Evolutionary conservation across 2,329 filamentous ascomycete genomes (phyloP), one percentile per base, ranked within the genome.

Genomic region (Aspergillus phoenicis): DNA sequence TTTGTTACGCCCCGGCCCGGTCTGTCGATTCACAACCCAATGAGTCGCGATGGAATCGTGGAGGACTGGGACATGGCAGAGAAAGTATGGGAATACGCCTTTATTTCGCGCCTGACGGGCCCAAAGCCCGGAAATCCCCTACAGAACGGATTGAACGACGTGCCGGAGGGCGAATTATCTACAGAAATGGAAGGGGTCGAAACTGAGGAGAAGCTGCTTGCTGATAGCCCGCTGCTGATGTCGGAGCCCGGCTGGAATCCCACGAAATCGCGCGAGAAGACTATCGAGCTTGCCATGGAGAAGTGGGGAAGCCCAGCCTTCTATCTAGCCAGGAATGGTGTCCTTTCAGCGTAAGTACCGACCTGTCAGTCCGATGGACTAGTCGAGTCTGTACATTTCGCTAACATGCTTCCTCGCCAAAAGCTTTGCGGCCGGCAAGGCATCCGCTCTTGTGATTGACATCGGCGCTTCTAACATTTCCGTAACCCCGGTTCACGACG

Each of bases 231-330:
- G 7, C 81, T 99, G 62, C 83, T 99, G 61, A 89, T 99, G 86
- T 97, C 92, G 0, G 95, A 99, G 78, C 91, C 93, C 13, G 90
- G 91, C 10, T 98, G 94, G 93, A 98, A 97, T 78, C 85, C 88
- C 26, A 78, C 86, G 47, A 97, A 97, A 81, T 87, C 90, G 62
- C 85, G 96, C 62, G 95, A 99, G 80, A 96, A 95, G 85, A 89
- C 90, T 43, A 94, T 97, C 71, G 95, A 99, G 80, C 88, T 98
- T 64, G 93, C 92, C 62, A 97, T 99, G 89, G 95, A 99, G 83
- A 91, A 88, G 73, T 99, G 95, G 93, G 93, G 92, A 28, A 90
- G 90, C 59, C 95, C 95, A 17, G 95, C 95, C 5, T 98, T 97
- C 78, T 99, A 94, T 85, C 83, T 98, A 63, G 91, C 91, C 64